Evolutionary conservation across 805 yeast genomes (phyloP).

Genomic region (Yarrowia osloensis): DNA sequence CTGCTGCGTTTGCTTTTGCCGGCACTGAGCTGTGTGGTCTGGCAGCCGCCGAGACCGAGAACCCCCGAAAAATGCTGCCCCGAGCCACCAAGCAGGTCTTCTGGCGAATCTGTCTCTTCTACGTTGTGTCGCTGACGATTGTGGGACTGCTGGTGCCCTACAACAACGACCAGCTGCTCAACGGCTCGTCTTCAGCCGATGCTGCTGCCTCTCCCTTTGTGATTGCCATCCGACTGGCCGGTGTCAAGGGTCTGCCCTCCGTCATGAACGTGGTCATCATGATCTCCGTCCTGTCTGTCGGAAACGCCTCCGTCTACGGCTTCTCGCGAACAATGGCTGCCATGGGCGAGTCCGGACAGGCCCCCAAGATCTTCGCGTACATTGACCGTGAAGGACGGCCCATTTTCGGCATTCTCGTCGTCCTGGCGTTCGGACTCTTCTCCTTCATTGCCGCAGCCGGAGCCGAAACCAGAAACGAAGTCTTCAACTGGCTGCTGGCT

Average conservation of each 20-base stretch:
- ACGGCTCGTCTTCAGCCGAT: slow-evolving; percentile 53
- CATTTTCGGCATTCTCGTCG: not conserved
- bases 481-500: not conserved
- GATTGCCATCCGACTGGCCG: slow-evolving; percentile 41
- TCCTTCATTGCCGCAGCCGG: not conserved
- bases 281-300: not conserved
- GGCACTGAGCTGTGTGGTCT: slow-evolving; percentile 55
- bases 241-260: slow-evolving; percentile 5
- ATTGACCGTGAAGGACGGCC: not conserved
- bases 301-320: not conserved
- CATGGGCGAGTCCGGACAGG: not conserved
- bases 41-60: slow-evolving; percentile 4
- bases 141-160: slow-evolving; percentile 67
- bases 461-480: not conserved
- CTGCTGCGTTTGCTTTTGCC: slow-evolving; percentile 68
- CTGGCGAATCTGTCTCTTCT: slow-evolving; percentile 45
- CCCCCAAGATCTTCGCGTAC: not conserved
- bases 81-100: slow-evolving; percentile 23
- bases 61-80: slow-evolving; percentile 16
- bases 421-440: not conserved
- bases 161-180: slow-evolving; percentile 50
- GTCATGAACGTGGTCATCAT: slow-evolving; percentile 8
- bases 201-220: slow-evolving; percentile 72
- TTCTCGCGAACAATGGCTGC: not conserved
- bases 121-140: slow-evolving; percentile 54